phyloP scores from a whole-genome alignment of 1,284 basidiomycete species.

The Gymnopus androsaceus region DNA sequence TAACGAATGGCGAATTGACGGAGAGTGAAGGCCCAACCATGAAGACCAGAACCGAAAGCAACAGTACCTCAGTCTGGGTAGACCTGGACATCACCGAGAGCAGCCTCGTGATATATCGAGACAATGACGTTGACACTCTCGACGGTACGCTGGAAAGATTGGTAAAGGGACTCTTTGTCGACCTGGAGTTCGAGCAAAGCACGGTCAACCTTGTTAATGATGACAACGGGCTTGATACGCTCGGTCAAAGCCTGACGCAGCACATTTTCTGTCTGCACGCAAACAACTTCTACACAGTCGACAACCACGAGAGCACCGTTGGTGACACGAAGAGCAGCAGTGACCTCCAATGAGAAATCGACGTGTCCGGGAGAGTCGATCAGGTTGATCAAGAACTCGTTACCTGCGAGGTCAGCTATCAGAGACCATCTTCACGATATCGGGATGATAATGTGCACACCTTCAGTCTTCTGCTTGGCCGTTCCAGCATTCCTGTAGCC shows the following conservation, averaged over 20 bases:
- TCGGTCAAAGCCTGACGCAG: constrained; percentile 96
- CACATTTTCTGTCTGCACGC: constrained; percentile 99
- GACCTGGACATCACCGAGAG: too few relatives aligned
- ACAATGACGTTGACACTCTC: constrained; percentile 99
- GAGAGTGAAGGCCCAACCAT: too few relatives aligned
- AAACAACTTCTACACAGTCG: constrained; percentile 99
- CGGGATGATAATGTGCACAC: too few relatives aligned
- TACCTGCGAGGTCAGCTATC: too few relatives aligned
- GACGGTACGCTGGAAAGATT: constrained; percentile 98
- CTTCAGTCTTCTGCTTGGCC: too few relatives aligned
- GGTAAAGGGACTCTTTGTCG: too few relatives aligned
- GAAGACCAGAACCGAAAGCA: too few relatives aligned
- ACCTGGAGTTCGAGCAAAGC: too few relatives aligned
- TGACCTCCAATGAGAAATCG: constrained; percentile 99
- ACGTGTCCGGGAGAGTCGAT: constrained; percentile 99
- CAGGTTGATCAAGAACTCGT: constrained; percentile 99
- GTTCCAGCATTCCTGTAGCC: constrained; percentile 97
- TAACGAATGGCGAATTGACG: too few relatives aligned
- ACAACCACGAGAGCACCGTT: constrained; percentile 99
- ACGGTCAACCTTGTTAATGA: too few relatives aligned
- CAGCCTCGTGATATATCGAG: constrained; percentile 94
- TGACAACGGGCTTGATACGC: constrained; percentile 99
- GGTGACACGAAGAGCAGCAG: constrained; percentile 98
- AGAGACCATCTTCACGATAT: too few relatives aligned
- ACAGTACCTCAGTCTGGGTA: too few relatives aligned